Base-by-base conservation (phyloP, 768 basidiomycete genomes). In the Suillus bovinus region DNA sequence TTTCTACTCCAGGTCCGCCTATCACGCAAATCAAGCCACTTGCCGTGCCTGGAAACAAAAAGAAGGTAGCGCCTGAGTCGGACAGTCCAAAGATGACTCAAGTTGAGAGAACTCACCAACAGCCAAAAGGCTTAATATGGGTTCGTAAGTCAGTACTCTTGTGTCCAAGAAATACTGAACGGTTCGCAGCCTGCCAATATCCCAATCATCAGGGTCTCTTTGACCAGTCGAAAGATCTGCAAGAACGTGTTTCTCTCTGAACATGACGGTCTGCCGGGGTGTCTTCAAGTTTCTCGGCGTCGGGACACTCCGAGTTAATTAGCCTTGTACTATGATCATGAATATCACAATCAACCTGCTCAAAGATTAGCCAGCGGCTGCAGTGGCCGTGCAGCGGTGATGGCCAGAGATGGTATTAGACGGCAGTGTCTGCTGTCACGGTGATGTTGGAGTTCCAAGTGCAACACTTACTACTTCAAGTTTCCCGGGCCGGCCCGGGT, bases 1-100 rank as follows among this genome's bases (percentile, higher is more conserved):
- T 73, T 58, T 86, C 80, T 14, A 93, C 89, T 4, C 88, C 85
- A 3, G 87, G 82, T 6, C 83, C 80, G 2, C 94, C 94, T 65
- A 86, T 84, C 29, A 94, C 66, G 61, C 87, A 79, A 38, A 95
- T 80, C 1, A 71, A 61, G 0, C 94, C 93, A n/a, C 74, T 70
- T 5, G 81, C 72, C 0, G 91, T 92, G 3, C 90, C 93, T 89
- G 57, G 27, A 9, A 20, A 41, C 24, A n/a, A 42, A 31, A 58
- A 54, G 42, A 17, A 16, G 31, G 27, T 9, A 17, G 34, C 16
- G 16, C n/a, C 7, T 34, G 17, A 36, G 41, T 54, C 34, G n/a
- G n/a, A 24, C 31, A 31, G 31, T 24, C 13, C 13, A 33, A 64
- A 27, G 8, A 20, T 17, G 5, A n/a, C n/a, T 57, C n/a, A 58